These are phyloP conservation scores for Termitomyces sp. DNA, from an alignment of 768 basidiomycete species.

Conservation along the genomic window DNA sequence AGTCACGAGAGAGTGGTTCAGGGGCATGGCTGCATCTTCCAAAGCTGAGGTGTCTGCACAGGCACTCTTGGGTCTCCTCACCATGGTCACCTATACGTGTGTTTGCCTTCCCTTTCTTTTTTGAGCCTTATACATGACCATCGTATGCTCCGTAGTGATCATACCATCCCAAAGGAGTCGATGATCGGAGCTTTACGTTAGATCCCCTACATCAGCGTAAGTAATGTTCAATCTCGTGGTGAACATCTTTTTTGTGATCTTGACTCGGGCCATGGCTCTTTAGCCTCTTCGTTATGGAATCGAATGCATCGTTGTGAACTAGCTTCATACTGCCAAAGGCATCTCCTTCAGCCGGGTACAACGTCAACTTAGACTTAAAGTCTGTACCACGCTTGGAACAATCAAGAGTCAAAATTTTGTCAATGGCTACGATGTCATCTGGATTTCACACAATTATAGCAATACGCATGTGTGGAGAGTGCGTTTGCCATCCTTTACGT, in stretches of 20 bases:
- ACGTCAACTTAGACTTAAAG: conserved; percentile 55
- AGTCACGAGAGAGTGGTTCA: conserved; percentile 69
- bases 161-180: conserved; percentile 52
- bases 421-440: conserved; percentile 50
- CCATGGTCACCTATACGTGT: conserved; percentile 52
- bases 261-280: conserved; percentile 13
- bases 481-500: conserved; percentile 11
- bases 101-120: conserved; percentile 20
- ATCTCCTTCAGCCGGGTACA: conserved; percentile 57
- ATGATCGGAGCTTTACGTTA: conserved; percentile 71
- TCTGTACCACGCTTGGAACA: conserved; percentile 71
- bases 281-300: conserved; percentile 72
- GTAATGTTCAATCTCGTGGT: conserved; percentile 12
- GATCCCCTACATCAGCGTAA: conserved; percentile 61
- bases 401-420: conserved; percentile 55
- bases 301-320: conserved; percentile 73
- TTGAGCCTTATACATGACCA: not conserved
- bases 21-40: conserved; percentile 59
- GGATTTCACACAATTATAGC: conserved; percentile 45
- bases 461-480: conserved; percentile 41
- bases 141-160: conserved; percentile 36
- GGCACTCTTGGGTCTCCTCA: conserved; percentile 44
- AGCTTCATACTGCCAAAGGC: conserved; percentile 71
- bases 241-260: too few relatives aligned
- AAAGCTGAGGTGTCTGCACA: conserved; percentile 58